phyloP scores from a whole-genome alignment of 768 basidiomycete genomes.

The Mycena crocata region DNA sequence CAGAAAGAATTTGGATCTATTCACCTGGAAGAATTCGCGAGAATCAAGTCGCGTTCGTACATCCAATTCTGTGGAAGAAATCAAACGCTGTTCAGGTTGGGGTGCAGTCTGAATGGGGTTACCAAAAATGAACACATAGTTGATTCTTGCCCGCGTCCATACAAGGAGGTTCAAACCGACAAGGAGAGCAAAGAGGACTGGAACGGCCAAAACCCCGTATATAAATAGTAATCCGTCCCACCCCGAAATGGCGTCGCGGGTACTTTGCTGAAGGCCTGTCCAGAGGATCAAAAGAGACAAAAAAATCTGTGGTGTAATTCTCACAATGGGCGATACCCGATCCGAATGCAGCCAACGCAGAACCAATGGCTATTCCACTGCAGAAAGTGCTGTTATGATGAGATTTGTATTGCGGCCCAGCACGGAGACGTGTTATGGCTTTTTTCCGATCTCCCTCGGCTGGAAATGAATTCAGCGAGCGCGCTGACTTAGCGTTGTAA shows the following conservation, averaged over 20 bases:
- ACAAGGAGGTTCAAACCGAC: constrained; percentile 85
- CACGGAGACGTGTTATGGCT: constrained; percentile 75
- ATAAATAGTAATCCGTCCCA: constrained; percentile 83
- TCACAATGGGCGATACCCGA: constrained; percentile 73
- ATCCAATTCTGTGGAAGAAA: constrained; percentile 67
- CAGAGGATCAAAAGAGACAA: neutral
- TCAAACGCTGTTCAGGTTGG: neutral
- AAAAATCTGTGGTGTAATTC: constrained; percentile 14
- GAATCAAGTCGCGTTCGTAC: constrained; percentile 78
- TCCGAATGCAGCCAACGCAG: constrained; percentile 75
- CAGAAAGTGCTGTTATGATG: constrained; percentile 82
- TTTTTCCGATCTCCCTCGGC: constrained; percentile 80
- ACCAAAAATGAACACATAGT: constrained; percentile 92
- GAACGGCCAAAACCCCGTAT: constrained; percentile 81
- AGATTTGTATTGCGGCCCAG: constrained; percentile 59
- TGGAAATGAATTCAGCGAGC: constrained; percentile 28
- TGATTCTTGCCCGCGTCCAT: constrained; percentile 83
- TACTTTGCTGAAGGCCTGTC: constrained; percentile 66
- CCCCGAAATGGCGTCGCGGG: constrained; percentile 66
- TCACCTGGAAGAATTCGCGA: constrained; percentile 75
- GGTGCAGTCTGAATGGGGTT: neutral
- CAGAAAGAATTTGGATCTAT: constrained; percentile 3
- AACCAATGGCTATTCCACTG: constrained; percentile 77
- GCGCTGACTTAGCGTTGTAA: constrained; percentile 14
- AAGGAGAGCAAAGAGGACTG: constrained; percentile 78